These are phyloP conservation scores for Malus orientalis DNA, from an alignment of 306 rosid species.

Conservation along the genomic window DNA sequence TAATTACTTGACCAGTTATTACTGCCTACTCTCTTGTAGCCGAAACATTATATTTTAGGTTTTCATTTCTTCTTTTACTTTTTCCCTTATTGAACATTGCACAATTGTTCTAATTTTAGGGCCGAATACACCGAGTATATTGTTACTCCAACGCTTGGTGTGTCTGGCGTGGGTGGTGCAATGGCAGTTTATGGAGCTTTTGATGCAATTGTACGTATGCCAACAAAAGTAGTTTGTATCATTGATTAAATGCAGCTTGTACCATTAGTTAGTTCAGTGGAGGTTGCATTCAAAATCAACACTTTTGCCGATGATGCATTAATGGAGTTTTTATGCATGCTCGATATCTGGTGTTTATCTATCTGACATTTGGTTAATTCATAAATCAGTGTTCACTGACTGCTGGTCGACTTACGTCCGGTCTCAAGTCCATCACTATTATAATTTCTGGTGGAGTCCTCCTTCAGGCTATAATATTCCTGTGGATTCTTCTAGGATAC, in stretches of 20 bases:
- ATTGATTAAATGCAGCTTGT: not conserved
- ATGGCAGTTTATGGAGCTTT: conserved; percentile 95
- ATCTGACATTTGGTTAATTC: conserved; percentile 7
- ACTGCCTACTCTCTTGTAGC: conserved; percentile 14
- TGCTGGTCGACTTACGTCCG: conserved; percentile 90
- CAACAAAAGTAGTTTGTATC: not conserved
- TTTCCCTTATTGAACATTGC: conserved; percentile 7
- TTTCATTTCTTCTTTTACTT: not conserved
- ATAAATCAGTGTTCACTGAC: conserved; percentile 66
- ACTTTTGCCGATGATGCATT: not conserved
- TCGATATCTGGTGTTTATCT: not conserved
- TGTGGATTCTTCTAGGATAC: conserved; percentile 55
- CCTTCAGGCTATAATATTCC: conserved; percentile 48
- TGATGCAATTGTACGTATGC: conserved; percentile 83
- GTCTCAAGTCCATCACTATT: conserved; percentile 62
- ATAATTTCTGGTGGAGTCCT: conserved; percentile 66
- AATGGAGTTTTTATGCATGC: not conserved
- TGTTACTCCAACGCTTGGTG: conserved; percentile 76
- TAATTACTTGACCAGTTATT: conserved; percentile 34
- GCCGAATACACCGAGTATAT: conserved; percentile 72
- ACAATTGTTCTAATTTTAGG: conserved; percentile 37
- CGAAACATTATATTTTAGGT: conserved; percentile 4
- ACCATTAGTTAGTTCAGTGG: not conserved
- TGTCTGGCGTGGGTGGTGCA: conserved; percentile 88
- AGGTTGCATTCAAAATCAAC: not conserved